Evolutionary conservation across 108 stramenopile genomes (phyloP).

Genomic region (Mayamaea pseudoterrestris): DNA sequence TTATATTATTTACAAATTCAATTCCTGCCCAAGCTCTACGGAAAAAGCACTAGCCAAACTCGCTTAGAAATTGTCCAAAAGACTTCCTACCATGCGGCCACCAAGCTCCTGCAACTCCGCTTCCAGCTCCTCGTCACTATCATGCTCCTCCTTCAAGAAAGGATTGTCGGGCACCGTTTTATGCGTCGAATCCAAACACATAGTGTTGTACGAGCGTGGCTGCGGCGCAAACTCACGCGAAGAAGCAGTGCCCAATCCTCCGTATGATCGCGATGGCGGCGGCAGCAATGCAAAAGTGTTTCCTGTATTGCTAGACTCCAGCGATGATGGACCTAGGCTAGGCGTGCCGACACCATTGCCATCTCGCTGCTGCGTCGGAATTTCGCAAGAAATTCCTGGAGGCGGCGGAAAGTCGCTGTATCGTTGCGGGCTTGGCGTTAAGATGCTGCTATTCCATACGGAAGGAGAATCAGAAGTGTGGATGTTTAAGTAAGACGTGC

Average conservation of each 20-base stretch:
- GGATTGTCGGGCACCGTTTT: background rate
- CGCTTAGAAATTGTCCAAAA: no score
- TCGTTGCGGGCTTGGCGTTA: no score
- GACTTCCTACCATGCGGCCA: constrained; percentile 49
- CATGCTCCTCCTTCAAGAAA: constrained; percentile 13
- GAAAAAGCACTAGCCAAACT: no score
- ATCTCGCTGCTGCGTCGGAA: constrained; percentile 2
- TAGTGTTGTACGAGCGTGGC: background rate
- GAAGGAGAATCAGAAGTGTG: no score
- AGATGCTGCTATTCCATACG: no score
- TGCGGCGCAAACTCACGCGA: background rate
- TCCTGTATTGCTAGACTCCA: no score
- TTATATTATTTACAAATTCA: no score
- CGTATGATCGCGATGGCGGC: background rate
- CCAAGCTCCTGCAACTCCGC: constrained; percentile 62
- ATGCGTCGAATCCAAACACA: background rate
- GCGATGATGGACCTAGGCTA: no score
- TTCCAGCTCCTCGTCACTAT: constrained; percentile 32
- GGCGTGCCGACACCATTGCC: no score
- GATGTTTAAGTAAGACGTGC: no score
- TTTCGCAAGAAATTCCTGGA: background rate
- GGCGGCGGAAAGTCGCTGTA: no score
- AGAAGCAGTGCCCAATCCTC: background rate
- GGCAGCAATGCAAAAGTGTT: background rate
- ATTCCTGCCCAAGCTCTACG: no score